phyloP scores from a whole-genome alignment of 148 eudicot genomes.

The Cornus controversa region DNA sequence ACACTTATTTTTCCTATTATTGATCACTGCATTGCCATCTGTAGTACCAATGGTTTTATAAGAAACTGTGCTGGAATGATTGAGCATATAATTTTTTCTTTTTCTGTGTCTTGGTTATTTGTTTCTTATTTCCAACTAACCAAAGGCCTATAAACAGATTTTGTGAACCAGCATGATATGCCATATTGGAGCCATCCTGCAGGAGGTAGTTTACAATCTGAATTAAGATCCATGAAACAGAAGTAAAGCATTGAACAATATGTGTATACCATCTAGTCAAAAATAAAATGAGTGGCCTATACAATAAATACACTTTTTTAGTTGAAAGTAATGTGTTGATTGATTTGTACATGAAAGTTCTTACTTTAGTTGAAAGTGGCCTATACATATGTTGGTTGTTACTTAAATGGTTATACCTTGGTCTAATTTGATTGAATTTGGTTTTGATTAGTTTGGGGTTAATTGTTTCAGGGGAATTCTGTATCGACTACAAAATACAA shows the following conservation, averaged over 20 bases:
- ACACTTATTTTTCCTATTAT: no score
- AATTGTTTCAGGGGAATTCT: conserved; percentile 68
- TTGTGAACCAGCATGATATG: not conserved
- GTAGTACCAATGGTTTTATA: not conserved
- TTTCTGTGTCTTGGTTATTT: not conserved
- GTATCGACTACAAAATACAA: conserved; percentile 89
- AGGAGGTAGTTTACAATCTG: not conserved
- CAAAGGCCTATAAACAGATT: not conserved
- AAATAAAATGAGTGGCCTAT: not conserved
- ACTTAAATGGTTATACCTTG: not conserved
- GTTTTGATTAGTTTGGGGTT: no score
- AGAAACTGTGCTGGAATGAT: not conserved
- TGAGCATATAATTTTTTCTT: no score
- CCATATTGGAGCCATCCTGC: no score
- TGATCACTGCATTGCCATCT: no score
- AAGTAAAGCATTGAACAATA: not conserved
- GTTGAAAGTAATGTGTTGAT: not conserved
- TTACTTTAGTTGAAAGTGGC: no score
- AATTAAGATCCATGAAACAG: not conserved
- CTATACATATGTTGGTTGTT: not conserved
- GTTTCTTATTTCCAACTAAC: not conserved
- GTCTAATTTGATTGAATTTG: not conserved
- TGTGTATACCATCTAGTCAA: not conserved
- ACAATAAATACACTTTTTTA: not conserved
- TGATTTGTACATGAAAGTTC: not conserved